phyloP scores from a whole-genome alignment of 768 basidiomycete genomes.

The Leccinum barrowsii region DNA sequence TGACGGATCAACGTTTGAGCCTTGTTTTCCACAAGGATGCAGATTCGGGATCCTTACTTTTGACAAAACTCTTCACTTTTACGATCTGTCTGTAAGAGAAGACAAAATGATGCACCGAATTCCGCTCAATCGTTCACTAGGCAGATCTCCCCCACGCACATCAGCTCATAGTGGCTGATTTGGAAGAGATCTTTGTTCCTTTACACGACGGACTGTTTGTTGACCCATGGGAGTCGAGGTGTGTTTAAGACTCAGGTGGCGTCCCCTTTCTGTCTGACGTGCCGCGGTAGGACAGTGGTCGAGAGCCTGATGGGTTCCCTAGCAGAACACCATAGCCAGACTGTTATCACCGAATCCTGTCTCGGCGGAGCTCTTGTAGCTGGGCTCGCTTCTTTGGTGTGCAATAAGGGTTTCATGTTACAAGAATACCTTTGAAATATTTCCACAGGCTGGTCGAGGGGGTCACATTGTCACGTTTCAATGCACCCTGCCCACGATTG shows the following conservation, averaged over 20 bases:
- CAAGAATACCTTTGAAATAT: slow-evolving; percentile 7
- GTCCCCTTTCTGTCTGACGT: slow-evolving; percentile 5
- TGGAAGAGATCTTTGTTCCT: slow-evolving; percentile 92
- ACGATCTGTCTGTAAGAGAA: slow-evolving; percentile 74
- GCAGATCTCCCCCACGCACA: slow-evolving; percentile 46
- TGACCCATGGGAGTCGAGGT: slow-evolving; percentile 70
- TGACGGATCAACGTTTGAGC: slow-evolving; percentile 40
- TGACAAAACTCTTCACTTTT: slow-evolving; percentile 79
- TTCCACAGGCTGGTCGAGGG: slow-evolving; percentile 55
- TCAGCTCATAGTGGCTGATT: slow-evolving; percentile 81
- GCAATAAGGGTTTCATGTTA: slow-evolving; percentile 25
- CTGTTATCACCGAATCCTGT: slow-evolving; percentile 51
- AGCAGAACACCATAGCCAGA: slow-evolving; percentile 56
- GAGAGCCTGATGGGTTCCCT: slow-evolving; percentile 64
- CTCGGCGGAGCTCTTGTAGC: slow-evolving; percentile 77
- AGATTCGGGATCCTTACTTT: slow-evolving; percentile 81
- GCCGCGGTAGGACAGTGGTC: slow-evolving; percentile 49
- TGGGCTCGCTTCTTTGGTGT: slow-evolving; percentile 67
- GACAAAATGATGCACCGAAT: slow-evolving; percentile 5
- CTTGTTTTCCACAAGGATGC: slow-evolving; percentile 52
- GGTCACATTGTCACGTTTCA: slow-evolving; percentile 78
- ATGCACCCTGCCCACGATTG: slow-evolving; percentile 63
- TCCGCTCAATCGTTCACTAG: slow-evolving; percentile 29
- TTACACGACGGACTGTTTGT: slow-evolving; percentile 71
- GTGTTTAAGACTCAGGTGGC: slow-evolving; percentile 21